Evolutionary conservation across 306 rosid genomes (phyloP).

Genomic region (Canavalia ensiformis): DNA sequence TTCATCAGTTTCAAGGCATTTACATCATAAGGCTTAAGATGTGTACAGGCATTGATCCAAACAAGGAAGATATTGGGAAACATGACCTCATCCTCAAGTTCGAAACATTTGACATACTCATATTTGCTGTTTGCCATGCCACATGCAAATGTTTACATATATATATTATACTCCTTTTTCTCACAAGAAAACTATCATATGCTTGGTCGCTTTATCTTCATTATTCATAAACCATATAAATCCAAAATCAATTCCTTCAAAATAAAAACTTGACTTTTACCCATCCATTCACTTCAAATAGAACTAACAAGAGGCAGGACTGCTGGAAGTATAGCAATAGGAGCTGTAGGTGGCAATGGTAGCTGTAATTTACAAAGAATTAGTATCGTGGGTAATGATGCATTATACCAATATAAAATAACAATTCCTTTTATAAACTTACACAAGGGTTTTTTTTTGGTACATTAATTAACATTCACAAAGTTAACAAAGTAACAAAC

Average conservation of each 20-base stretch:
- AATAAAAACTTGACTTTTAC: background rate
- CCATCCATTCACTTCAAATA: background rate
- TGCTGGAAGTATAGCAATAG: background rate
- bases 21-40: slow-evolving; percentile 71
- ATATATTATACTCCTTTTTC: background rate
- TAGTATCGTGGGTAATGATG: background rate
- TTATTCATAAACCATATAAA: background rate
- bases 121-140: slow-evolving; percentile 83
- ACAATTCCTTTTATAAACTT: background rate
- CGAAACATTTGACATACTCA: slow-evolving; percentile 83
- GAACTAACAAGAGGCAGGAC: background rate
- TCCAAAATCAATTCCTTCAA: background rate
- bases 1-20: slow-evolving; percentile 77
- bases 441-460: background rate
- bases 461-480: too few species aligned
- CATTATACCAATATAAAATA: background rate
- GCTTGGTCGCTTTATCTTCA: background rate
- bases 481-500: too few species aligned
- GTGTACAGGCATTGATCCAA: slow-evolving; percentile 60
- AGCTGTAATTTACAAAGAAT: background rate
- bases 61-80: slow-evolving; percentile 74
- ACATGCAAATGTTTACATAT: background rate
- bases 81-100: slow-evolving; percentile 78
- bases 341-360: background rate
- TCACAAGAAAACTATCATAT: slow-evolving; percentile 23